These are phyloP conservation scores for Brassica rapa DNA, from an alignment of 345 rosid genomes.

Conservation along the genomic window DNA sequence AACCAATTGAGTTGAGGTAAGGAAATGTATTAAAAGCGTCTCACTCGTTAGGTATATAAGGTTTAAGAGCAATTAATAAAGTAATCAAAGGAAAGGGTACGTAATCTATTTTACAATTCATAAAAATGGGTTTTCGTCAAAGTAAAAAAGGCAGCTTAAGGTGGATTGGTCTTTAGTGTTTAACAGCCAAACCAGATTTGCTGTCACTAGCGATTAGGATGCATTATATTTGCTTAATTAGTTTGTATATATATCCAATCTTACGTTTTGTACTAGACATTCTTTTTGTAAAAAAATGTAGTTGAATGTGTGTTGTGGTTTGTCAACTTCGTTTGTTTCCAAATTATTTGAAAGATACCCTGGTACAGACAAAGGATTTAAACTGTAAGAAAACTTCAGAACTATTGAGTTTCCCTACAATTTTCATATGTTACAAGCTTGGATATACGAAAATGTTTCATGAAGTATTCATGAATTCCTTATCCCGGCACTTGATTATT, in stretches of 20 bases:
- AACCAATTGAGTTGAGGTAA: conserved; percentile 20
- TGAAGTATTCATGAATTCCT: background rate
- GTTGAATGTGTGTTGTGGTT: background rate
- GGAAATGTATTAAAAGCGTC: conserved; percentile 4
- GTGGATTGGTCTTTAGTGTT: conserved; percentile 44
- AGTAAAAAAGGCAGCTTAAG: conserved; percentile 22
- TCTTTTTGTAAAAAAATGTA: background rate
- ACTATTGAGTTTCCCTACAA: background rate
- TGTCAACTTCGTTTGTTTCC: background rate
- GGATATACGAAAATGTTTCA: background rate
- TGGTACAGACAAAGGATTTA: background rate
- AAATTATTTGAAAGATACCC: background rate
- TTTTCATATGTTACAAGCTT: conserved; percentile 4
- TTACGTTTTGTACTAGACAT: background rate
- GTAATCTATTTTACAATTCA: conserved; percentile 27
- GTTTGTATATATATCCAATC: background rate
- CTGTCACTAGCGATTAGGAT: conserved; percentile 22
- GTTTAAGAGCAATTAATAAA: conserved; percentile 5
- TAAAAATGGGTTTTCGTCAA: conserved; percentile 28
- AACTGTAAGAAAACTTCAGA: too few relatives aligned
- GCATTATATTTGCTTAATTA: background rate
- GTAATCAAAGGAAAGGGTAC: background rate
- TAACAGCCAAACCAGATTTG: conserved; percentile 39
- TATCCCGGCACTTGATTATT: background rate
- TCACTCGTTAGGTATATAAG: conserved; percentile 36